Evolutionary conservation across 23 red algal species (phyloP), one percentile per base, ranked within the genome.

Genomic region (Agarophyton chilense): DNA sequence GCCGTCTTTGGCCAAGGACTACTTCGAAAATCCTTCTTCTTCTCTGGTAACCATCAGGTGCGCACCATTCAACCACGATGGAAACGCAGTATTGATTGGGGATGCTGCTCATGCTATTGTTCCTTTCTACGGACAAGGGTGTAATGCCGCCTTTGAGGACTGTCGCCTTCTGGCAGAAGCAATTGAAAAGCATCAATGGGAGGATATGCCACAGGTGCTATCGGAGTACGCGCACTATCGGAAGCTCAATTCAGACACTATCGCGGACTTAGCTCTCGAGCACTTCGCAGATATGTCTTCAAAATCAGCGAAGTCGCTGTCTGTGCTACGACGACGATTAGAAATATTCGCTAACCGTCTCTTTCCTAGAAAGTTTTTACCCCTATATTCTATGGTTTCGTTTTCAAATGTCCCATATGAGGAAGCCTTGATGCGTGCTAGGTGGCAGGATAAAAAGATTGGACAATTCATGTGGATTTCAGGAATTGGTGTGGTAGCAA

Each of bases 31-130:
- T n/a, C 93, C 97, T 25, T 55, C 92, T 3, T 63, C 97, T 0
- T 76, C 88, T 18, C 93, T 99, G 9, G 43, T 96, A 10, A 96
- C 94, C 36, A 64, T 96, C n/a, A 74, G 89, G 31, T 96, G 93
- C 39, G 28, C 60, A 18, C 97, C 97, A 26, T 99, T 89, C 78
- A 94, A 99, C 77, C 85, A 94, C 54, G 28, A 45, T 29, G 79
- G 86, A 12, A 65, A 84, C 21, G 92, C 87, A 32, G 58, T 99
- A 16, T 54, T 99, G 25, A 76, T 99, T 44, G 97, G 97, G 11
- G 97, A 99, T 46, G 97, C 97, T 36, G 97, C 97, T 33, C 97
- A 99, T 89, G 97, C 93, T 17, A 99, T 99, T 70, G 97, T 99
- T 39, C 97, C 97, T 12, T 99, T 99, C 73, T 99, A 94, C 75